Base-by-base conservation (phyloP, 768 basidiomycete genomes). In the Gelatoporia subvermispora region DNA sequence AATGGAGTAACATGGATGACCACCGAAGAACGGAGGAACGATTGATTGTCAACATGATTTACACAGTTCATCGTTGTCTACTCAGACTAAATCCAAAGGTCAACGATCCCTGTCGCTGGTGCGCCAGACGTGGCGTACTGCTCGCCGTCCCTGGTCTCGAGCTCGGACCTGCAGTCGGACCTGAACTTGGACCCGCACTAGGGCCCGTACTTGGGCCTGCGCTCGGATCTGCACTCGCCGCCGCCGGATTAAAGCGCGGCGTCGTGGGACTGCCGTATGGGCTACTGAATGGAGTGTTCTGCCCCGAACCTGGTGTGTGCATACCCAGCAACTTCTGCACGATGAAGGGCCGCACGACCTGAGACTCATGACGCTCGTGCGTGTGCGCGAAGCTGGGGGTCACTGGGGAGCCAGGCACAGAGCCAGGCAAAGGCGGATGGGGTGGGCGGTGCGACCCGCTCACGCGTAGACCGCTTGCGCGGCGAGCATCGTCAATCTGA, bases 281-380 rank as follows among this genome's bases (percentile, higher is more conserved):
- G 25, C 47, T 55, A 21, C 13, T 25, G 52, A 44, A 9, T 23
- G 46, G 7, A 42, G 46, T 10, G 35, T 21, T n/a, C 51, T 40
- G 4, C 45, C 35, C 25, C 48, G 53, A 5, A 51, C 35, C 18
- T 41, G 49, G 1, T 49, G 41, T 41, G 8, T 54, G 44, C 31
- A 52, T 37, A 10, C 55, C 65, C 15, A 65, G 54, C 28, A 68
- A 55, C 48, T 59, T 65, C 52, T 68, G 65, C 52, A 67, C 62
- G 53, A 68, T 67, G 54, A 62, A 62, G 34, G 65, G 64, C 28
- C 59, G 55, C n/a, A 53, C 43, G 17, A 56, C 59, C 24, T 56
- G 39, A 39, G 50, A 52, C 40, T 53, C 47, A 2, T 57, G 52
- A 16, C 21, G n/a, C 7, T 43, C 46, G 4, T 41, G 38, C 8